Percentiles rank a stretch among this genome's conserved stretches.
phyloP scores from a whole-genome alignment of 371 early-diverging fungal species.

The Thermomucor indicae-seudaticae region DNA sequence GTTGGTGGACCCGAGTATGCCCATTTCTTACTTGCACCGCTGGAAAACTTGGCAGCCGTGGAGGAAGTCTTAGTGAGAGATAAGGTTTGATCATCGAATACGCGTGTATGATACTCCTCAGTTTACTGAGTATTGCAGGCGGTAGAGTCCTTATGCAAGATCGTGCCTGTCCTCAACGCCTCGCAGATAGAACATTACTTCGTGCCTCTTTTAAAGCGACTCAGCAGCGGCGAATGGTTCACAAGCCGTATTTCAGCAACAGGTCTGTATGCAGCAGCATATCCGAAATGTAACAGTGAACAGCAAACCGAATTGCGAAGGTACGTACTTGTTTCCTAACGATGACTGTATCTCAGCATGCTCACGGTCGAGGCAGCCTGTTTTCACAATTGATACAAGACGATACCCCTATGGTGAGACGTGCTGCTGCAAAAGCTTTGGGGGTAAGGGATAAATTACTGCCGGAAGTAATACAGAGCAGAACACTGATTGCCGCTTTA shows the following conservation, averaged over 20 bases:
- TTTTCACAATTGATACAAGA: conserved; percentile 87
- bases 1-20: conserved; percentile 88
- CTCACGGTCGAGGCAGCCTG: conserved; percentile 25
- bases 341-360: no score
- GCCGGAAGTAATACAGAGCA: neutral
- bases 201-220: conserved; percentile 87
- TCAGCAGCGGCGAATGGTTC: conserved; percentile 96
- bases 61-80: conserved; percentile 97
- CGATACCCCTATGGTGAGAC: conserved; percentile 98
- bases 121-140: no score
- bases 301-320: conserved; percentile 83
- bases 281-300: conserved; percentile 62
- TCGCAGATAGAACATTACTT: conserved; percentile 83
- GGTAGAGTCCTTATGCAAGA: conserved; percentile 86
- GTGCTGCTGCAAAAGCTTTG: conserved; percentile 89
- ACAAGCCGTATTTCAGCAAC: conserved; percentile 93
- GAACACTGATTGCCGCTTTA: neutral
- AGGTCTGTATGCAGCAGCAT: conserved; percentile 85
- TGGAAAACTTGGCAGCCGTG: conserved; percentile 94
- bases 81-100: conserved; percentile 58
- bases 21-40: conserved; percentile 81
- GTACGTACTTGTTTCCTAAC: no score
- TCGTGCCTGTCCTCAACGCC: conserved; percentile 66
- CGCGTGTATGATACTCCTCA: neutral
- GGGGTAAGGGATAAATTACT: conserved; percentile 56